Conservation (phyloP, 495 filamentous ascomycete genomes). For the Penicillium crystallinum region DNA sequence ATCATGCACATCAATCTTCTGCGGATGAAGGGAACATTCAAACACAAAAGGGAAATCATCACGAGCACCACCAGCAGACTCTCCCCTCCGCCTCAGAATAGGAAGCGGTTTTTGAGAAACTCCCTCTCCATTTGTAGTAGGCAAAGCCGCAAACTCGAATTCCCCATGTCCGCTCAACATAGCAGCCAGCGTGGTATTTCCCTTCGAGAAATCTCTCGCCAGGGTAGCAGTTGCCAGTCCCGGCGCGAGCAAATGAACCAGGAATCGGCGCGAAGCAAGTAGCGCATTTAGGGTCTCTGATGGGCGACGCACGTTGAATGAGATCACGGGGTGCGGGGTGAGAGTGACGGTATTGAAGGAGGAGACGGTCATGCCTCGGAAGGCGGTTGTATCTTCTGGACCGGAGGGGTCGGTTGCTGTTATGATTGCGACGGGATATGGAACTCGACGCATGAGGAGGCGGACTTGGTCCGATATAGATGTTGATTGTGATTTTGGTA, state of each 20-base stretch:
- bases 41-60: constrained; percentile 38
- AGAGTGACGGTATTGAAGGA: constrained; percentile 76
- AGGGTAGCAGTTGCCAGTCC: constrained; percentile 26
- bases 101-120: constrained; percentile 22
- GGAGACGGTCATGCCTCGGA: constrained; percentile 72
- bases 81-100: constrained; percentile 23
- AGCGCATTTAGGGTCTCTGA: constrained; percentile 68
- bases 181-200: constrained; percentile 29
- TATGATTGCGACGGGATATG: constrained; percentile 70
- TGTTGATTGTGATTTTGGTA: neutral
- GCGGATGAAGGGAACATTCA: constrained; percentile 34
- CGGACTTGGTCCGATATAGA: constrained; percentile 45
- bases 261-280: constrained; percentile 36
- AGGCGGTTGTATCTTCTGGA: constrained; percentile 18
- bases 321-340: constrained; percentile 59
- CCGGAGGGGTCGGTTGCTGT: constrained; percentile 41
- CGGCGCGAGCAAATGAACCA: constrained; percentile 39
- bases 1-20: constrained; percentile 38
- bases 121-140: neutral
- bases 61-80: neutral
- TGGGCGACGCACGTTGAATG: constrained; percentile 73
- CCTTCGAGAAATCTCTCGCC: constrained; percentile 42
- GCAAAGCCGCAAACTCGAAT: constrained; percentile 33
- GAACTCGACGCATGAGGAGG: constrained; percentile 61
- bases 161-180: constrained; percentile 29